Base-by-base conservation (phyloP, 2,329 filamentous ascomycete genomes). In the Fusarium humuli region DNA sequence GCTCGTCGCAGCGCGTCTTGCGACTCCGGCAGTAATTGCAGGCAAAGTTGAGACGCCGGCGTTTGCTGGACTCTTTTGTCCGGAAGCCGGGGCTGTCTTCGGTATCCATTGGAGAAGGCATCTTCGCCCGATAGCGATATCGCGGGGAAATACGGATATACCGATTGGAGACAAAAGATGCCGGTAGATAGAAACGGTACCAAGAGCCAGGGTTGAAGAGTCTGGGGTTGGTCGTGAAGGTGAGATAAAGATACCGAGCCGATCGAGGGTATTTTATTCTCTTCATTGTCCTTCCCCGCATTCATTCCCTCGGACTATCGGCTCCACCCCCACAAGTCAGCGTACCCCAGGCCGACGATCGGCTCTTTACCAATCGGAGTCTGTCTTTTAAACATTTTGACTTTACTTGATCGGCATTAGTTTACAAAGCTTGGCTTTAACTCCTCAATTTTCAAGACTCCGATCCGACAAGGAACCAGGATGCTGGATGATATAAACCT, bases 301-400 rank as follows among this genome's bases (percentile, higher is more conserved):
- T 57, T 30, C 29, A 14, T 20, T 14, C 7, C 47, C n/a, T 63
- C 59, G 59, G 61, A 57, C 11, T 30, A 5, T 64, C 61, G 58
- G 61, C 61, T 64, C 61, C 61, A 64, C 61, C 58, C 58, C 58
- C 58, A 59, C 61, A 49, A 44, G 22, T 11, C n/a, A 10, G 11
- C 14, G 7, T 5, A 16, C n/a, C 2, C 20, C 27, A 23, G 40
- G 22, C 10, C 16, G 7, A 32, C 9, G 20, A 30, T 48, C 11
- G 42, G 3, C 1, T 2, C 6, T 4, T 1, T 5, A 16, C 61
- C 61, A 63, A 63, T 63, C 61, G 61, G 61, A 63, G 18, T 63
- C 58, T 7, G 3, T 37, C 12, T 18, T 40, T 64, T 64, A 22
- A 11, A 7, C 23, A 9, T 13, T 18, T 37, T 7, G 10, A 37